A percentile compares a stretch with the other conserved stretches of the same genome.
These are phyloP conservation scores for Aspergillus sp. DNA, from an alignment of 2,329 filamentous ascomycete genomes.

Conservation along the genomic window DNA sequence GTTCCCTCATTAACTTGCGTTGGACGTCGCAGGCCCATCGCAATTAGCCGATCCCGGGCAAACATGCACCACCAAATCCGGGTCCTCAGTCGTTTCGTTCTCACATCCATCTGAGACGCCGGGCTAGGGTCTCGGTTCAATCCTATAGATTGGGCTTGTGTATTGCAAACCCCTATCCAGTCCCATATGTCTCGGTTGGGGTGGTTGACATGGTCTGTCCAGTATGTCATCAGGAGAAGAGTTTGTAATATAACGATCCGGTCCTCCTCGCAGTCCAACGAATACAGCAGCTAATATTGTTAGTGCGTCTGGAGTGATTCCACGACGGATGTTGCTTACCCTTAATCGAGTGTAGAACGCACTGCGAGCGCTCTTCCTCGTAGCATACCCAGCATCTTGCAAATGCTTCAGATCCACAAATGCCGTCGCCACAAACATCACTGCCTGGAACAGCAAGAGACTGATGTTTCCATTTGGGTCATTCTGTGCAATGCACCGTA, in stretches of 20 bases:
- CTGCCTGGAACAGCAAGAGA: constrained; percentile 82
- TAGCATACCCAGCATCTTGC: constrained; percentile 70
- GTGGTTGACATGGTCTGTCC: constrained; percentile 89
- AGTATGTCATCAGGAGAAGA: constrained; percentile 85
- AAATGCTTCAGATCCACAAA: constrained; percentile 77
- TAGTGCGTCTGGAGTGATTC: background rate
- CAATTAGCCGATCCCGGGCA: constrained; percentile 85
- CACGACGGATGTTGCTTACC: constrained; percentile 45
- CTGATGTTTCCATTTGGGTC: constrained; percentile 72
- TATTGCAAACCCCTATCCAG: constrained; percentile 26
- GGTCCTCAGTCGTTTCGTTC: constrained; percentile 66
- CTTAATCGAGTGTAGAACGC: constrained; percentile 81
- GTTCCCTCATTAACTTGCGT: constrained; percentile 87
- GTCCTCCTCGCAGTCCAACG: constrained; percentile 87
- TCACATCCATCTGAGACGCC: constrained; percentile 16
- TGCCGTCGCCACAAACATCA: constrained; percentile 85
- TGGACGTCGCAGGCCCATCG: constrained; percentile 82
- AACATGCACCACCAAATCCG: constrained; percentile 94
- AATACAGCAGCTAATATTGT: constrained; percentile 68
- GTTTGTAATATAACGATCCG: constrained; percentile 81
- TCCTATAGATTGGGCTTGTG: constrained; percentile 24
- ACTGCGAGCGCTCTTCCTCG: constrained; percentile 74
- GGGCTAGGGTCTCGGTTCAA: constrained; percentile 19
- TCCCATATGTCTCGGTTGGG: constrained; percentile 65
- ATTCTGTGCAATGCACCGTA: constrained; percentile 56